These are phyloP conservation scores for Pythium scleroteichum DNA, from an alignment of 352 stramenopile species.

Conservation along the genomic window DNA sequence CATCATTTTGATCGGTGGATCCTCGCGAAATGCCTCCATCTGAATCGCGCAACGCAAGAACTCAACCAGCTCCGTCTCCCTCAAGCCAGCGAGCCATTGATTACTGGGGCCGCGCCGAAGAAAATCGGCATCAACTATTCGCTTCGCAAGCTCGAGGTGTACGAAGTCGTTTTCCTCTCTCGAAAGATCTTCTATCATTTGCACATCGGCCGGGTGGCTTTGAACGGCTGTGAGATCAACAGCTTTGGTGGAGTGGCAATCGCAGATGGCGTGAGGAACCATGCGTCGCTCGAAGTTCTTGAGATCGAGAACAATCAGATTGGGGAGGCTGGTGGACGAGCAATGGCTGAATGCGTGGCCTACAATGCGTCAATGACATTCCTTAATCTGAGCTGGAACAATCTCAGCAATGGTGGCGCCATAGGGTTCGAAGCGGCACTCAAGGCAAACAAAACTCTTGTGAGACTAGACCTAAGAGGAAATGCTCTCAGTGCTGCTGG, in stretches of 20 bases:
- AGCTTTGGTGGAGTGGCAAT: conserved; percentile 50
- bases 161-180: conserved; percentile 62
- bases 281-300: conserved; percentile 55
- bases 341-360: conserved; percentile 59
- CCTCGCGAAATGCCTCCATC: conserved; percentile 56
- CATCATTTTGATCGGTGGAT: conserved; percentile 74
- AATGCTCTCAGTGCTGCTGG: conserved; percentile 56
- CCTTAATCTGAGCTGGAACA: conserved; percentile 81
- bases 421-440: conserved; percentile 46
- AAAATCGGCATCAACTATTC: conserved; percentile 56
- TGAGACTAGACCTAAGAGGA: conserved; percentile 66
- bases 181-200: conserved; percentile 78
- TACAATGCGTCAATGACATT: conserved; percentile 59
- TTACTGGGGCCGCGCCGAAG: conserved; percentile 18
- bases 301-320: conserved; percentile 76
- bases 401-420: conserved; percentile 62
- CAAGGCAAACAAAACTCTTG: conserved; percentile 42
- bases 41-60: conserved; percentile 64
- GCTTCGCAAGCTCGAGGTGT: conserved; percentile 45
- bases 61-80: conserved; percentile 58
- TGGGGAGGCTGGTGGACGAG: conserved; percentile 42
- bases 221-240: conserved; percentile 66
- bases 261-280: conserved; percentile 65
- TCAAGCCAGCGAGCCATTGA: conserved; percentile 7
- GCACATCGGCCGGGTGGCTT: conserved; percentile 46